A percentile compares a stretch with the other conserved stretches of the same genome.
phyloP scores from a whole-genome alignment of 495 filamentous ascomycete genomes.

The Xylaria acuta region DNA sequence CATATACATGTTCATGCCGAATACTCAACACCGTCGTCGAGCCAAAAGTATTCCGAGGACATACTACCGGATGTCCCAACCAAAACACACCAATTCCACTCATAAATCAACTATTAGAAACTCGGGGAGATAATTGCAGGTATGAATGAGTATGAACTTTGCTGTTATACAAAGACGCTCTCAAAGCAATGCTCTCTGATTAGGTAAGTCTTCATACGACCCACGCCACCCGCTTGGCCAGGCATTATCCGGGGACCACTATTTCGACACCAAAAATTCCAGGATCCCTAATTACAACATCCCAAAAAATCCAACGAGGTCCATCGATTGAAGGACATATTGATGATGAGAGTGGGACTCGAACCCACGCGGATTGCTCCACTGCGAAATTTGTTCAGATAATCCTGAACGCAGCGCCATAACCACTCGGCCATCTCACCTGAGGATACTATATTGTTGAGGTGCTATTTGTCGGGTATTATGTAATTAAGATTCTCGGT shows the following conservation, averaged over 20 bases:
- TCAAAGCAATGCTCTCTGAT: no score
- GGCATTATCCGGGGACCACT: no score
- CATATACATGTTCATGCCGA: not conserved
- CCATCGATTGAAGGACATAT: not conserved
- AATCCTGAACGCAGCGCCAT: slow-evolving; percentile 28
- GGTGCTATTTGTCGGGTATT: not conserved
- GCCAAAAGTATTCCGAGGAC: not conserved
- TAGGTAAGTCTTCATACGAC: no score
- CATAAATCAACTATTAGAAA: not conserved
- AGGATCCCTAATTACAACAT: no score
- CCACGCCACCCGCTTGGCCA: no score
- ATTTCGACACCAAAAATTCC: no score
- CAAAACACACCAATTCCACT: not conserved
- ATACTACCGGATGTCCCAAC: not conserved
- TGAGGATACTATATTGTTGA: no score
- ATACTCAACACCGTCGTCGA: not conserved
- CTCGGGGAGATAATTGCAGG: not conserved
- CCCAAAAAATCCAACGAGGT: no score
- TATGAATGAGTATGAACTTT: no score
- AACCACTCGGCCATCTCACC: slow-evolving; percentile 30
- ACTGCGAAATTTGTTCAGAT: slow-evolving; percentile 36
- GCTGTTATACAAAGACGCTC: no score
- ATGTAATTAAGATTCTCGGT: not conserved
- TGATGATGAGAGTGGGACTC: slow-evolving; percentile 47
- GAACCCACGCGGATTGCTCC: slow-evolving; percentile 51